These are phyloP conservation scores for Megacollybia marginata DNA, from an alignment of 768 basidiomycete genomes.

Conservation along the genomic window DNA sequence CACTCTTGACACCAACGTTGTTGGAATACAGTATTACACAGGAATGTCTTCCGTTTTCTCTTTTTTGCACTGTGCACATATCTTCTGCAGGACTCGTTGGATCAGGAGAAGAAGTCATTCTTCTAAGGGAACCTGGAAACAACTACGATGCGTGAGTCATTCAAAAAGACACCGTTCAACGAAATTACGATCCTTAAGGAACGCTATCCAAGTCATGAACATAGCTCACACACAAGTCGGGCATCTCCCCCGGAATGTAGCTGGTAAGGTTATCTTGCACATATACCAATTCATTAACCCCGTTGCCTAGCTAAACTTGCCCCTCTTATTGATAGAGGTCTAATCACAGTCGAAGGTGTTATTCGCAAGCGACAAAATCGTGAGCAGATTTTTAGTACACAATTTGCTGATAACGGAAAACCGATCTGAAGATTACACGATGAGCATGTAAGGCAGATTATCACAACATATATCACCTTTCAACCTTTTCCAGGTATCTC, in stretches of 20 bases:
- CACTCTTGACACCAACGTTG: slow-evolving; percentile 51
- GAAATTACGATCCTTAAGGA: slow-evolving; percentile 29
- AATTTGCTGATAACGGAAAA: slow-evolving; percentile 3
- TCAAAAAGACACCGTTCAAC: not conserved
- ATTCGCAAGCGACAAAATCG: slow-evolving; percentile 15
- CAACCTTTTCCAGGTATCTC: slow-evolving; percentile 38
- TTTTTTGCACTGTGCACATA: slow-evolving; percentile 6
- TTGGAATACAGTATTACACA: slow-evolving; percentile 80
- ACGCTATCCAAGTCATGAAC: slow-evolving; percentile 79
- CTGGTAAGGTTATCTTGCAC: slow-evolving; percentile 7
- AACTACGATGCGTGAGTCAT: slow-evolving; percentile 53
- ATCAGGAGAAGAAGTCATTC: slow-evolving; percentile 65
- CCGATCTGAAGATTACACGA: slow-evolving; percentile 47
- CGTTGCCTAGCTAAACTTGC: slow-evolving; percentile 35
- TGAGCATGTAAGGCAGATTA: slow-evolving; percentile 48
- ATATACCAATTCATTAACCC: too few relatives aligned
- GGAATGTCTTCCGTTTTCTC: slow-evolving; percentile 26
- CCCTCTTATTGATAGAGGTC: slow-evolving; percentile 57
- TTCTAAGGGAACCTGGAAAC: slow-evolving; percentile 63
- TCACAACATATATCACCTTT: not conserved
- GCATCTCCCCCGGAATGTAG: slow-evolving; percentile 62
- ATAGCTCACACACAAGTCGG: slow-evolving; percentile 72
- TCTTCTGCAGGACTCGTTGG: slow-evolving; percentile 63
- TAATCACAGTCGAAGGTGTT: slow-evolving; percentile 67
- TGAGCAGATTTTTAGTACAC: not conserved